phyloP scores from a whole-genome alignment of 805 yeast species.

The Lipomyces kockii region DNA sequence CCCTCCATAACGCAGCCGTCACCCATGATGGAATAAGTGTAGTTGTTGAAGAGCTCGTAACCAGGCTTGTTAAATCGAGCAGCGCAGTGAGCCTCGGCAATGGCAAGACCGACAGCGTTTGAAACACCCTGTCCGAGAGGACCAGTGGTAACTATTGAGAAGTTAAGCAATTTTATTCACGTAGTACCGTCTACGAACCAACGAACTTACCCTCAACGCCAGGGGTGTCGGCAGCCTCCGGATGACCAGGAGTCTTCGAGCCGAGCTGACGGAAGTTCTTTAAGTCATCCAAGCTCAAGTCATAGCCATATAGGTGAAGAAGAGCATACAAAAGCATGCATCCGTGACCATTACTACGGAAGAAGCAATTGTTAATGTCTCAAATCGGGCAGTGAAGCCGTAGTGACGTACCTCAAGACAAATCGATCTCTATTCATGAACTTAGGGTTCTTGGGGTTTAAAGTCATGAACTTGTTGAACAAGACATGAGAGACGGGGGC shows the following conservation, averaged over 20 bases:
- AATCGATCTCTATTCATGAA: slow-evolving; percentile 97
- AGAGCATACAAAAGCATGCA: slow-evolving; percentile 86
- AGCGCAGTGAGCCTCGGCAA: slow-evolving; percentile 90
- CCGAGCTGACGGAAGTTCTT: slow-evolving; percentile 86
- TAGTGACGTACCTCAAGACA: slow-evolving; percentile 60
- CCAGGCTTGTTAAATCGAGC: slow-evolving; percentile 93
- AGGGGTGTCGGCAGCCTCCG: slow-evolving; percentile 79
- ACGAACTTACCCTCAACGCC: slow-evolving; percentile 73
- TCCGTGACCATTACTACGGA: slow-evolving; percentile 80
- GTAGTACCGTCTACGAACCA: neutral
- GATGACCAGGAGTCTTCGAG: slow-evolving; percentile 97
- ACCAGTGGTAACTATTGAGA: slow-evolving; percentile 74
- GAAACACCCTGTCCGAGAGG: slow-evolving; percentile 98
- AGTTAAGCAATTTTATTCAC: neutral
- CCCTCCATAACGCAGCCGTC: slow-evolving; percentile 99
- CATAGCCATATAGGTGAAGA: slow-evolving; percentile 85
- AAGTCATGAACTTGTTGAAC: slow-evolving; percentile 72
- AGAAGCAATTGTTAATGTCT: neutral
- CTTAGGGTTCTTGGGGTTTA: slow-evolving; percentile 87
- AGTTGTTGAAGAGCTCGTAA: slow-evolving; percentile 69
- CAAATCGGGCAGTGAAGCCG: neutral
- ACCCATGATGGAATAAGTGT: slow-evolving; percentile 83
- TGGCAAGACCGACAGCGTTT: slow-evolving; percentile 95
- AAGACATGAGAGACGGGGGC: slow-evolving; percentile 94
- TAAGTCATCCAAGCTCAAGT: slow-evolving; percentile 78